A percentile compares a stretch with the other conserved stretches of the same genome.
Evolutionary conservation across 352 stramenopile genomes (phyloP).

Genomic region (Phytophthora sojae): DNA sequence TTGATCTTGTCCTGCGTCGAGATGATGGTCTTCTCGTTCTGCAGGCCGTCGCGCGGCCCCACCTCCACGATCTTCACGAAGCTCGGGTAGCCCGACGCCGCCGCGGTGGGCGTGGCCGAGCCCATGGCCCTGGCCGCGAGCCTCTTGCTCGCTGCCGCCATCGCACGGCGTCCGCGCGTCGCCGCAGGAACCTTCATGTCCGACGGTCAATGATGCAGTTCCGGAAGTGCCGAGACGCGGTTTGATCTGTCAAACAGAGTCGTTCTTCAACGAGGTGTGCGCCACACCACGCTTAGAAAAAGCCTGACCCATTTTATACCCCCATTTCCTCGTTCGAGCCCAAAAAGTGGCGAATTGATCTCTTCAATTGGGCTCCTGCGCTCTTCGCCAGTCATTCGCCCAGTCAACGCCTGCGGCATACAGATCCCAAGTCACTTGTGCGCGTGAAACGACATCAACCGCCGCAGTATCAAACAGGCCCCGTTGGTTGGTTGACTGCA

Average conservation of each 20-base stretch:
- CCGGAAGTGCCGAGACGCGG: background rate
- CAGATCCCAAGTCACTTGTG: conserved; percentile 32
- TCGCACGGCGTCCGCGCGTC: conserved; percentile 2
- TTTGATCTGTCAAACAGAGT: conserved; percentile 8
- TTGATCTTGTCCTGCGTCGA: conserved; percentile 92
- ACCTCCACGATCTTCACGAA: conserved; percentile 95
- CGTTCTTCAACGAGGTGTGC: conserved; percentile 22
- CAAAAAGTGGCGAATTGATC: background rate
- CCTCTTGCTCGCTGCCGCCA: conserved; percentile 7
- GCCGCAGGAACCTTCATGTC: conserved; percentile 14
- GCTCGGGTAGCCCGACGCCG: conserved; percentile 54
- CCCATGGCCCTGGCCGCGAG: conserved; percentile 14
- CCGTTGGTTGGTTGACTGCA: background rate
- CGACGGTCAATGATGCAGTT: background rate
- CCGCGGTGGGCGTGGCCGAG: background rate
- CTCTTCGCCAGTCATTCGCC: conserved; percentile 31
- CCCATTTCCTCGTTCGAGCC: background rate
- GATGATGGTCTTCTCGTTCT: conserved; percentile 94
- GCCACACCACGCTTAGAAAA: background rate
- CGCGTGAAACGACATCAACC: conserved; percentile 19
- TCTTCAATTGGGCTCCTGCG: background rate
- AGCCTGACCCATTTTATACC: background rate
- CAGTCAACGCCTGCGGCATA: conserved; percentile 39
- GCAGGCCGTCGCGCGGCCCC: conserved; percentile 95
- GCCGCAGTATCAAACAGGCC: conserved; percentile 32